Conservation (phyloP, 2,329 filamentous ascomycete species). For the Corinectria fuckeliana region DNA sequence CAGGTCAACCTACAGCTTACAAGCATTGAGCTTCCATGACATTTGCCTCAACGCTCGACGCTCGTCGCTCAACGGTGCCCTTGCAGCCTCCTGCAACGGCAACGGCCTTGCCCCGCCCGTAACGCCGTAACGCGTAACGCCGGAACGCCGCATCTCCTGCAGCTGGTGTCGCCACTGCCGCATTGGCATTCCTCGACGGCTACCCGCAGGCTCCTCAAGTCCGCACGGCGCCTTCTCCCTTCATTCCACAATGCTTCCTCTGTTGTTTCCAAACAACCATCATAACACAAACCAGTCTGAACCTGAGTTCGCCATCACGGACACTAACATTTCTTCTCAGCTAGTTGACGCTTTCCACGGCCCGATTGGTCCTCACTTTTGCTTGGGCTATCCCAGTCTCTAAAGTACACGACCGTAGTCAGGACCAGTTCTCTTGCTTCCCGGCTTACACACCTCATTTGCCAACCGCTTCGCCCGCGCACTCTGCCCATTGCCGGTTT, state of each 20-base stretch:
- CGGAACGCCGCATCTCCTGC: slow-evolving; percentile 11
- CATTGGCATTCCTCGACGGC: slow-evolving; percentile 32
- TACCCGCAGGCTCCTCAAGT: slow-evolving; percentile 21
- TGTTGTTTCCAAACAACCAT: slow-evolving; percentile 30
- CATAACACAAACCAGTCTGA: slow-evolving; percentile 15
- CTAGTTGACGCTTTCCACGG: slow-evolving; percentile 24
- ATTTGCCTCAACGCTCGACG: no score
- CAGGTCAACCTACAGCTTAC: not conserved
- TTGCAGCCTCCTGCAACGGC: slow-evolving; percentile 12
- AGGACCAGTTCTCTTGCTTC: not conserved
- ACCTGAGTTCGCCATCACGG: slow-evolving; percentile 15
- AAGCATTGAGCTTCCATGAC: no score
- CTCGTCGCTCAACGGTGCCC: not conserved
- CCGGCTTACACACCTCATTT: slow-evolving; percentile 3
- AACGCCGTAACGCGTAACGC: slow-evolving; percentile 9
- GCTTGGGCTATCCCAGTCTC: slow-evolving; percentile 16
- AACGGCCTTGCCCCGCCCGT: slow-evolving; percentile 18
- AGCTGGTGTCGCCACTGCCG: slow-evolving; percentile 23
- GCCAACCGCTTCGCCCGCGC: not conserved
- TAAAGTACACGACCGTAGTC: not conserved
- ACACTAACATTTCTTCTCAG: slow-evolving; percentile 33
- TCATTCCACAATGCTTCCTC: slow-evolving; percentile 34
- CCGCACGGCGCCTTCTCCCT: slow-evolving; percentile 32
- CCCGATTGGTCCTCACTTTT: slow-evolving; percentile 14
- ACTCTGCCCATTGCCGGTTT: not conserved